Conservation (phyloP, 257 asterid genomes). For the Solanum gracilifrons region DNA sequence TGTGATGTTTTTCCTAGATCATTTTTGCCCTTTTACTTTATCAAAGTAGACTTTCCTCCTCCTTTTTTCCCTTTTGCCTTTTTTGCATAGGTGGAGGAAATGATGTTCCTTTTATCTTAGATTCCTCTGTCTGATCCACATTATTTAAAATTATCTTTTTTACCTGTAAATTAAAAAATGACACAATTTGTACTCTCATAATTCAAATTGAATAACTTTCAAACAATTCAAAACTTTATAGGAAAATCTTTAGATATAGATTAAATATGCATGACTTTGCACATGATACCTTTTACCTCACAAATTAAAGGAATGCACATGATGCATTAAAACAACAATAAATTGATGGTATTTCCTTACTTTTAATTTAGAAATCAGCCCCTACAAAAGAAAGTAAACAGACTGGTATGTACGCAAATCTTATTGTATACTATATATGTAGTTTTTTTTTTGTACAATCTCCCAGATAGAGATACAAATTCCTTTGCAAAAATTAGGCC, state of each 20-base stretch:
- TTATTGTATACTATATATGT: too few species aligned
- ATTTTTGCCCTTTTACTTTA: not conserved
- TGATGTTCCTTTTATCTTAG: not conserved
- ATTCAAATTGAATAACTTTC: too few species aligned
- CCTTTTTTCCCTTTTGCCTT: not conserved
- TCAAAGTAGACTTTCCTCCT: not conserved
- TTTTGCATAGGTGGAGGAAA: not conserved
- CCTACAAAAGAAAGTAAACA: not conserved
- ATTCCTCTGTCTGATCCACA: too few species aligned
- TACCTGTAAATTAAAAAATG: not conserved
- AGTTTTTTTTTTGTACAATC: not conserved
- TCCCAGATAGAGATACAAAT: not conserved
- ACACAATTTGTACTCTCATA: not conserved
- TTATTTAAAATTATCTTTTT: too few species aligned
- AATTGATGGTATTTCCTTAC: not conserved
- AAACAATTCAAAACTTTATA: too few species aligned
- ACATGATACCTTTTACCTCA: not conserved
- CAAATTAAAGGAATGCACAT: not conserved
- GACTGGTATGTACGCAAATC: too few species aligned
- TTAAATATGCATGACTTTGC: not conserved
- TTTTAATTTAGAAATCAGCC: not conserved
- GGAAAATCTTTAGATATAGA: not conserved
- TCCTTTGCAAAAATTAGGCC: too few species aligned
- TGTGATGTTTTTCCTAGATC: not conserved
- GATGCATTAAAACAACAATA: not conserved